Percentiles rank a stretch among this genome's conserved stretches.
phyloP scores from a whole-genome alignment of 1,139 yeast genomes.

The Yamadazyma songkhlaensis region DNA sequence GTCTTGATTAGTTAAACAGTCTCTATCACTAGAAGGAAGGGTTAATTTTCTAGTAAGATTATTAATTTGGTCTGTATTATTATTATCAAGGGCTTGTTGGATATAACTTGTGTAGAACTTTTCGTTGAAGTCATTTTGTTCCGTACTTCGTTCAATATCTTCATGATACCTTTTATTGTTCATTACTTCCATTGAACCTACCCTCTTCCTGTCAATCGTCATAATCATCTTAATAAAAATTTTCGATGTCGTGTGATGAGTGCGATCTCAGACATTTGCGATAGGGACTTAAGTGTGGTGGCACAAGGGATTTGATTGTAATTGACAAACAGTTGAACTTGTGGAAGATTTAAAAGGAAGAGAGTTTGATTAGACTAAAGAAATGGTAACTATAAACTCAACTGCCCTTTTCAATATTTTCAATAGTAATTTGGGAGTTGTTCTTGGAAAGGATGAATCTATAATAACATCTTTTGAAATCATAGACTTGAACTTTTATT shows the following conservation, averaged over 20 bases:
- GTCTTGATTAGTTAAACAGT: slow-evolving; percentile 30
- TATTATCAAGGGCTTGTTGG: slow-evolving; percentile 65
- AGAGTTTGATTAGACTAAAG: too few species aligned
- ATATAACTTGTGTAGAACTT: slow-evolving; percentile 64
- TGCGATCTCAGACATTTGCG: too few species aligned
- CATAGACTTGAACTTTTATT: slow-evolving; percentile 24
- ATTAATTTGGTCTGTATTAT: slow-evolving; percentile 52
- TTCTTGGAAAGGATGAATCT: slow-evolving; percentile 23
- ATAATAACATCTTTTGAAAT: slow-evolving; percentile 25
- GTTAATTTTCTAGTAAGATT: slow-evolving; percentile 36
- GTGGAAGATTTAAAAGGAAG: too few species aligned
- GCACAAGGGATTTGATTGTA: too few species aligned
- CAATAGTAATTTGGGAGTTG: slow-evolving; percentile 23
- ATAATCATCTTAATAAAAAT: slow-evolving; percentile 20
- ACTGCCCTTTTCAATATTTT: slow-evolving; percentile 26
- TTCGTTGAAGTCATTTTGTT: slow-evolving; percentile 21
- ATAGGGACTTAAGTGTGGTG: too few species aligned
- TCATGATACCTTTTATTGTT: slow-evolving; percentile 1
- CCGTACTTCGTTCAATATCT: neutral
- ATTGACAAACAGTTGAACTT: too few species aligned
- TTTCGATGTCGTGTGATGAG: slow-evolving; percentile 8
- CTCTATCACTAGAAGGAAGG: slow-evolving; percentile 23
- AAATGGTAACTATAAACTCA: slow-evolving; percentile 21
- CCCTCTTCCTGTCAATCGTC: slow-evolving; percentile 20
- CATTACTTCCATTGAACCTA: neutral